Evolutionary conservation across 2,329 filamentous ascomycete species (phyloP).

Genomic region (Verticillium isaacii): DNA sequence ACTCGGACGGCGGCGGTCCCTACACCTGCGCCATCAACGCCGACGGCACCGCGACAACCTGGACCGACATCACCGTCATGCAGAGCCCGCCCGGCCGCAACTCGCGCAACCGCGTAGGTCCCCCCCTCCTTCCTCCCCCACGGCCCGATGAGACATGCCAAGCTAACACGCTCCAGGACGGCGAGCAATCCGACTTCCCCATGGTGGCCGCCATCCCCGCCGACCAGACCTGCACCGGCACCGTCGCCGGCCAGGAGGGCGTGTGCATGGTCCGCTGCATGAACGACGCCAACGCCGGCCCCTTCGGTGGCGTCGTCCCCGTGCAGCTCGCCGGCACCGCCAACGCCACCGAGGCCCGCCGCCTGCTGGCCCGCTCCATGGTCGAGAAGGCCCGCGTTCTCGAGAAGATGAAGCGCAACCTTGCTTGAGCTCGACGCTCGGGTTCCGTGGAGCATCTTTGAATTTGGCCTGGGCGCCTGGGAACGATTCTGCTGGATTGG

Average conservation of each 20-base stretch:
- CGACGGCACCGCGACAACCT: slow-evolving; percentile 46
- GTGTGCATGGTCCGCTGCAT: slow-evolving; percentile 55
- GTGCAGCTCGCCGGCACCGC: slow-evolving; percentile 9
- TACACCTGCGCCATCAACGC: slow-evolving; percentile 55
- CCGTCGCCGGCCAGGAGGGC: slow-evolving; percentile 47
- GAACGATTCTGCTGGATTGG: neutral
- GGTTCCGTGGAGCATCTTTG: too few species aligned
- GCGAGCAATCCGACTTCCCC: slow-evolving; percentile 34
- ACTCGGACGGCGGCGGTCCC: slow-evolving; percentile 24
- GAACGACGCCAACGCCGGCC: slow-evolving; percentile 51
- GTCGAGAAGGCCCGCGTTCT: slow-evolving; percentile 1
- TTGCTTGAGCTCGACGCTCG: neutral
- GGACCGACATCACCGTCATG: slow-evolving; percentile 44
- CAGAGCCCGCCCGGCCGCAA: slow-evolving; percentile 45
- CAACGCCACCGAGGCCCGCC: slow-evolving; percentile 10
- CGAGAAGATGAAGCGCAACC: neutral
- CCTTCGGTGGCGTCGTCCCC: slow-evolving; percentile 44
- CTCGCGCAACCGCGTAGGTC: slow-evolving; percentile 34
- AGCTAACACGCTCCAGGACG: slow-evolving; percentile 19
- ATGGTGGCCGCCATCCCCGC: slow-evolving; percentile 47
- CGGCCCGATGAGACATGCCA: neutral
- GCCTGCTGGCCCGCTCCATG: slow-evolving; percentile 9
- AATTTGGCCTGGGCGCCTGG: neutral
- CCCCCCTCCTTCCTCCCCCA: neutral
- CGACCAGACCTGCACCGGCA: slow-evolving; percentile 48